Conservation (phyloP, 176 grass and related monocot species). For the Hordeum marinum region DNA sequence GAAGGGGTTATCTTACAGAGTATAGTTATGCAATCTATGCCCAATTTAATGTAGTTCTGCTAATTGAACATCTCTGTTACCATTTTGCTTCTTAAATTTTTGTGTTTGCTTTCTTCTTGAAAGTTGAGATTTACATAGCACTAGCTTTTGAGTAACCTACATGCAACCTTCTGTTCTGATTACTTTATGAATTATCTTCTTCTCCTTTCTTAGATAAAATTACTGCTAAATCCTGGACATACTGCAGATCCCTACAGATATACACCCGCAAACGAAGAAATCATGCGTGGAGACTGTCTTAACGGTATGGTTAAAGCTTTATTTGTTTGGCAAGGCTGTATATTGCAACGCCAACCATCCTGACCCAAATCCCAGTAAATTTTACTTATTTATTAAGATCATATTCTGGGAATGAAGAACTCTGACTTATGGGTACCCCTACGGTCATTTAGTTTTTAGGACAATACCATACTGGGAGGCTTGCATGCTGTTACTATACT, state of each 20-base stretch:
- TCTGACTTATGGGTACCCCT: background rate
- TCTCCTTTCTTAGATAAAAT: background rate
- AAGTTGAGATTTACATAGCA: background rate
- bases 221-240: constrained; percentile 17
- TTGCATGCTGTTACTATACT: background rate
- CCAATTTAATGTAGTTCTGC: background rate
- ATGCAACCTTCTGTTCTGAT: background rate
- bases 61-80: background rate
- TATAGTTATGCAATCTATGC: background rate
- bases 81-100: background rate
- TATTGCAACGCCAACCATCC: background rate
- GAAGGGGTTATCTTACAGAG: background rate
- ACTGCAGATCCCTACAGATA: constrained; percentile 88
- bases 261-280: constrained; percentile 85
- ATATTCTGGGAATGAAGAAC: background rate
- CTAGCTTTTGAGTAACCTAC: background rate
- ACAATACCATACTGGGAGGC: background rate
- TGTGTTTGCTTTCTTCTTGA: background rate
- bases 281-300: constrained; percentile 97
- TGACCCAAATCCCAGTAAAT: background rate
- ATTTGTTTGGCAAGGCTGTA: background rate
- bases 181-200: constrained; percentile 1
- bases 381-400: background rate
- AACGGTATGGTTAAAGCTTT: constrained; percentile 54
- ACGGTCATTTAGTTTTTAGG: background rate